Percentiles rank a stretch among this genome's conserved stretches.
phyloP scores from a whole-genome alignment of 1,139 yeast genomes.

The Yamadazyma songkhlaensis region DNA sequence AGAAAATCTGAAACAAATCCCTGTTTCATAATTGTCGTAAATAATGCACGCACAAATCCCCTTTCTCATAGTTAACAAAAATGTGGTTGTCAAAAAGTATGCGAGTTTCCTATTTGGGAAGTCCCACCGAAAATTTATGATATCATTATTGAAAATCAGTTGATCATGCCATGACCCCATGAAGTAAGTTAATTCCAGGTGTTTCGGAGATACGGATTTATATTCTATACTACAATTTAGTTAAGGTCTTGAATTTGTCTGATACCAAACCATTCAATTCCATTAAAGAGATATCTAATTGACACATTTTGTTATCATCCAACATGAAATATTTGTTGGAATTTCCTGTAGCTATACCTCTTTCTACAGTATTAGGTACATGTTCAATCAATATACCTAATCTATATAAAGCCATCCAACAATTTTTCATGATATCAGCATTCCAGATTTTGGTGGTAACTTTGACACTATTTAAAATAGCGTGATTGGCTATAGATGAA shows the following conservation, averaged over 20 bases:
- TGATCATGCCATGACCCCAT: not conserved
- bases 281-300: constrained; percentile 44
- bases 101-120: not conserved
- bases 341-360: constrained; percentile 31
- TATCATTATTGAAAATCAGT: not conserved
- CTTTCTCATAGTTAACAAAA: not conserved
- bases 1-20: constrained; percentile 8
- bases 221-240: constrained; percentile 4
- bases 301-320: constrained; percentile 48
- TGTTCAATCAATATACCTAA: constrained; percentile 37
- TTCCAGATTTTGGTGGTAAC: constrained; percentile 48
- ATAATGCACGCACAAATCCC: not conserved
- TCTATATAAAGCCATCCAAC: constrained; percentile 52
- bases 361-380: constrained; percentile 29
- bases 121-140: not conserved
- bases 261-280: constrained; percentile 28
- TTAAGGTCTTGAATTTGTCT: constrained; percentile 4
- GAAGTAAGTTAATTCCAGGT: no score
- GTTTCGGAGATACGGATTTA: no score
- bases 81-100: not conserved
- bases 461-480: constrained; percentile 34
- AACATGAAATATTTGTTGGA: constrained; percentile 30
- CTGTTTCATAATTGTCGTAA: constrained; percentile 8
- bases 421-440: constrained; percentile 43
- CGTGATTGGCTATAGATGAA: constrained; percentile 31